phyloP scores from a whole-genome alignment of 2,329 filamentous ascomycete species.

The Monosporascus sp. region DNA sequence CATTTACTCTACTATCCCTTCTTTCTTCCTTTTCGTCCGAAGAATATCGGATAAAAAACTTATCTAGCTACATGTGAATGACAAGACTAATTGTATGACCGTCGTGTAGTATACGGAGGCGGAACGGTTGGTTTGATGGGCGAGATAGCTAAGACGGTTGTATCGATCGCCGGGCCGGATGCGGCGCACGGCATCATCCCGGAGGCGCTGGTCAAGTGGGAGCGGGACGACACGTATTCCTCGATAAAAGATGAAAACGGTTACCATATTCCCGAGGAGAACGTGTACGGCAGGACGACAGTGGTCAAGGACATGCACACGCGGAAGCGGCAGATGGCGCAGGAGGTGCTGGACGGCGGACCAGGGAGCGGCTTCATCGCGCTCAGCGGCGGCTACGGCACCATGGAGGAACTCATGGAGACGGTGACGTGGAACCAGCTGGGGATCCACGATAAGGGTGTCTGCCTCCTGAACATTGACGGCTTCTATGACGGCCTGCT shows the following conservation, averaged over 20 bases:
- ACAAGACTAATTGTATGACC: background rate
- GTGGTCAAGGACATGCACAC: slow-evolving; percentile 96
- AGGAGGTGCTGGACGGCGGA: slow-evolving; percentile 75
- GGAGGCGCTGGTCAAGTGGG: slow-evolving; percentile 72
- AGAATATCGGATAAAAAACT: background rate
- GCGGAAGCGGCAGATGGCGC: slow-evolving; percentile 89
- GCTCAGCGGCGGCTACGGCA: slow-evolving; percentile 81
- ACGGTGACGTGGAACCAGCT: slow-evolving; percentile 93
- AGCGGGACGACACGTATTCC: slow-evolving; percentile 58
- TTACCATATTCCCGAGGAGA: slow-evolving; percentile 57
- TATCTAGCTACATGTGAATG: background rate
- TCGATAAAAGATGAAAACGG: slow-evolving; percentile 38
- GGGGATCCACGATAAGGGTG: slow-evolving; percentile 77
- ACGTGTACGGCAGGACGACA: slow-evolving; percentile 74
- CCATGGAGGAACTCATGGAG: slow-evolving; percentile 92
- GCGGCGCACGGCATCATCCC: slow-evolving; percentile 94
- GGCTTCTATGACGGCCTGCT: slow-evolving; percentile 90
- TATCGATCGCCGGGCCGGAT: slow-evolving; percentile 72
- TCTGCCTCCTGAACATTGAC: slow-evolving; percentile 80
- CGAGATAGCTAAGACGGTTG: slow-evolving; percentile 81
- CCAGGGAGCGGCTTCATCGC: slow-evolving; percentile 86
- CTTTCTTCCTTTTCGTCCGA: background rate
- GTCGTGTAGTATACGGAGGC: slow-evolving; percentile 73
- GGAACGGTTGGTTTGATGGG: slow-evolving; percentile 96
- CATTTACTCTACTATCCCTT: slow-evolving; percentile 3